These are phyloP conservation scores for Scedosporium boydii DNA, from an alignment of 2,329 filamentous ascomycete genomes.

Conservation along the genomic window DNA sequence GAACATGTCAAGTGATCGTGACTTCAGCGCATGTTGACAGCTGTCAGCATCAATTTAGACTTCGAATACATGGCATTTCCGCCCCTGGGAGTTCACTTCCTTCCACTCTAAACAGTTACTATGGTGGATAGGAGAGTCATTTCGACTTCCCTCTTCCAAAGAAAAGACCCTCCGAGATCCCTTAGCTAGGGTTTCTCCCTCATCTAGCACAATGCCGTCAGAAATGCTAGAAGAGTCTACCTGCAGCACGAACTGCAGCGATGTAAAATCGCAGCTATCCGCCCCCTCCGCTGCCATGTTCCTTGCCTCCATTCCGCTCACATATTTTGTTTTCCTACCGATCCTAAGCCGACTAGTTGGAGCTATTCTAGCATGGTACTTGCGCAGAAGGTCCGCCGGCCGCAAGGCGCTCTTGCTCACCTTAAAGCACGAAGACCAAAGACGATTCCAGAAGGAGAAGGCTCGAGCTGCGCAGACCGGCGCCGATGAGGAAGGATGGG, in stretches of 20 bases:
- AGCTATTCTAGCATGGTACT: conserved; percentile 44
- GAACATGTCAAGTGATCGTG: too few relatives aligned
- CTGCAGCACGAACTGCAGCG: conserved; percentile 5
- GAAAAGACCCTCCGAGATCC: background rate
- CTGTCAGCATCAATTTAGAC: too few relatives aligned
- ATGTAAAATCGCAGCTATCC: background rate
- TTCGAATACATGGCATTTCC: background rate
- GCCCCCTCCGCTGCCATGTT: conserved; percentile 13
- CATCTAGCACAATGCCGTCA: background rate
- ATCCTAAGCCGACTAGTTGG: conserved; percentile 29
- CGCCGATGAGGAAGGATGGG: conserved; percentile 54
- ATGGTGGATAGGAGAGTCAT: too few relatives aligned
- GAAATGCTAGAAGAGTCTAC: background rate
- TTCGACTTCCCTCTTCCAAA: background rate
- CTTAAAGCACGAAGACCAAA: conserved; percentile 37
- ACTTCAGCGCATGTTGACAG: too few relatives aligned
- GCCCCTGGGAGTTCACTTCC: background rate
- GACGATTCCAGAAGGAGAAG: conserved; percentile 11
- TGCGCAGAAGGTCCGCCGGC: conserved; percentile 54
- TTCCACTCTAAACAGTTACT: background rate
- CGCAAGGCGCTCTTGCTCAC: conserved; percentile 48
- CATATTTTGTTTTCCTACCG: conserved; percentile 23
- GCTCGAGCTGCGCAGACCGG: conserved; percentile 19
- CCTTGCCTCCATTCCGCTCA: conserved; percentile 20
- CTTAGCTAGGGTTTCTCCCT: background rate